Evolutionary conservation across 768 basidiomycete genomes (phyloP), one percentile per base, ranked within the genome.

Genomic region (Tylopilus felleus): DNA sequence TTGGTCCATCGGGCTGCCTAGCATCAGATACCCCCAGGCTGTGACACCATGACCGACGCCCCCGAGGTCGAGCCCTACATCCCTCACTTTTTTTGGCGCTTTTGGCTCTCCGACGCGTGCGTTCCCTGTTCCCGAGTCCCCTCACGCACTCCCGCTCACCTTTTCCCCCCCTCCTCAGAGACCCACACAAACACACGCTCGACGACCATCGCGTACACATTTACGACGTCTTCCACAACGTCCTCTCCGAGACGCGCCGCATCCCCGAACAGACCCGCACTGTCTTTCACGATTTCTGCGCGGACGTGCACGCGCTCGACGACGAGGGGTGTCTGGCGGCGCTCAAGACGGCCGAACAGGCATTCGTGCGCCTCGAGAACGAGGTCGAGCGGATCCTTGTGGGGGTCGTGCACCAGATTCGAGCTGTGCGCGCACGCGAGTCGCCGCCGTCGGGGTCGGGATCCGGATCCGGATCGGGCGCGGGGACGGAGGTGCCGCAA

Each of bases 161-260:
- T 16, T 5, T 13, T 28, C 40, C 8, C 28, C 14, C 8, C 9
- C 40, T 29, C 23, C 31, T 2, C 51, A 70, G 69, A n/a, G 66
- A 65, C 51, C 56, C 60, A n/a, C 63, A 50, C 31, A 71, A 65
- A 41, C 64, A 65, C 62, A 60, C 65, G 55, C 48, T 60, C 56
- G 72, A 54, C 57, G 72, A 58, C 63, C 76, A 60, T 60, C 70
- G 80, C 28, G 59, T 84, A 29, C 81, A 83, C 58, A 61, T 76
- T 3, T 83, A 82, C 56, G 75, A 83, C 55, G 73, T 80, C 8
- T 81, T 79, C 57, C 69, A 79, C 28, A 80, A 82, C 58, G 68
- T 72, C 12, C 71, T 84, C 23, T 68, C 70, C 22, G 80, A 83
- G 64, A 75, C 73, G 23, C 66, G 75, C 29, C 65, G 75, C 29